Evolutionary conservation across 768 basidiomycete species (phyloP).

Genomic region (Vishniacozyma victoriae): DNA sequence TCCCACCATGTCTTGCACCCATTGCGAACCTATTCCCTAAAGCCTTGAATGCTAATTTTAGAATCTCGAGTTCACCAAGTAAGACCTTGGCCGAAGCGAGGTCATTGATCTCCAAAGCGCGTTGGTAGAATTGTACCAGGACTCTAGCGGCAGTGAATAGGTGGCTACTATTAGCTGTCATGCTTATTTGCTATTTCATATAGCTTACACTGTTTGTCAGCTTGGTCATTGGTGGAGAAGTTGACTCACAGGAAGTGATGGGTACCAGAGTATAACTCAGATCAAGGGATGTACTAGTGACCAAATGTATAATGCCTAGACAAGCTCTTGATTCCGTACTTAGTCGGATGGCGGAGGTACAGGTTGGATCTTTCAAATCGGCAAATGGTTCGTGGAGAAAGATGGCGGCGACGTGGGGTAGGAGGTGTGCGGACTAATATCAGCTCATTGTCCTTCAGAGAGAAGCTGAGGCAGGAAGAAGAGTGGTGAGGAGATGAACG

Average conservation of each 20-base stretch:
- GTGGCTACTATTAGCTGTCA: conserved; percentile 5
- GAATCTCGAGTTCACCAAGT: conserved; percentile 16
- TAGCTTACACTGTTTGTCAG: conserved; percentile 17
- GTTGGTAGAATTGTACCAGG: conserved; percentile 22
- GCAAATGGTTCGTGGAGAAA: conserved; percentile 30
- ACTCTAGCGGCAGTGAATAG: conserved; percentile 25
- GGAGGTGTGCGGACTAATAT: conserved; percentile 16
- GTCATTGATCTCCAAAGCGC: conserved; percentile 16
- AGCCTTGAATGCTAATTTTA: conserved; percentile 14
- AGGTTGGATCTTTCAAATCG: conserved; percentile 15
- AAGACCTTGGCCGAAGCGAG: conserved; percentile 3
- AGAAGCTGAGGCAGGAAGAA: neutral
- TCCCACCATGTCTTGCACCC: conserved; percentile 13
- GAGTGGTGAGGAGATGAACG: too few relatives aligned
- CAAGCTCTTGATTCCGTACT: conserved; percentile 14
- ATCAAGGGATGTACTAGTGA: conserved; percentile 19
- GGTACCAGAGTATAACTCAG: conserved; percentile 21
- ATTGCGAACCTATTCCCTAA: conserved; percentile 10
- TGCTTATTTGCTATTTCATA: neutral
- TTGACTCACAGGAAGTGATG: conserved; percentile 20
- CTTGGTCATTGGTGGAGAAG: neutral
- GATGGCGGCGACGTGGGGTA: conserved; percentile 18
- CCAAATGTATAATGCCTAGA: conserved; percentile 14
- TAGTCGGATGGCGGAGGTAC: conserved; percentile 8
- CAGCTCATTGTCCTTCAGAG: too few relatives aligned